phyloP scores from a whole-genome alignment of 2,329 filamentous ascomycete genomes.

The Colletotrichum orchidophilum region DNA sequence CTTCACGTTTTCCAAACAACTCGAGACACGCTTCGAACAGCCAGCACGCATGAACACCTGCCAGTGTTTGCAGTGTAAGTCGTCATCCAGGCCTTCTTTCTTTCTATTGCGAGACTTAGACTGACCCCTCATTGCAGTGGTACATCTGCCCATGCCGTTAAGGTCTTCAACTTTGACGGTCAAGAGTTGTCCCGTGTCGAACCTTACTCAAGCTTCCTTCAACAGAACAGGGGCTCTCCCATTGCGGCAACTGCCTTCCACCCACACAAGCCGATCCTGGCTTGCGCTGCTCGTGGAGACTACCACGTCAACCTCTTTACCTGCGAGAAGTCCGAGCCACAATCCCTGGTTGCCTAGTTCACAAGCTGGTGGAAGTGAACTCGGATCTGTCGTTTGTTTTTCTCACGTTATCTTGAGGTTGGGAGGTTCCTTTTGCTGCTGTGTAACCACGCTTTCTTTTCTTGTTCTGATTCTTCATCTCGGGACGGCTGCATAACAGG shows the following conservation, averaged over 20 bases:
- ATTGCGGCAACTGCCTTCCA: constrained; percentile 95
- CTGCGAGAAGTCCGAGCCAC: constrained; percentile 63
- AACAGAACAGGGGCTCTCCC: constrained; percentile 80
- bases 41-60: constrained; percentile 94
- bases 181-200: constrained; percentile 83
- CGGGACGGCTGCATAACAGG: constrained; percentile 20
- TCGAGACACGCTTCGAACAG: constrained; percentile 80
- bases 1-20: constrained; percentile 80
- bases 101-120: constrained; percentile 12
- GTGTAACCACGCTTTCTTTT: constrained; percentile 25
- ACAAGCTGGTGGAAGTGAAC: neutral
- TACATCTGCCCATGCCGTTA: constrained; percentile 86
- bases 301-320: constrained; percentile 90
- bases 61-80: constrained; percentile 94
- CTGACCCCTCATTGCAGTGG: constrained; percentile 67
- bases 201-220: constrained; percentile 88
- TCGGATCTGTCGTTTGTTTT: constrained; percentile 3
- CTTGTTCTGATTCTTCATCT: constrained; percentile 15
- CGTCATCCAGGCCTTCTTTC: neutral
- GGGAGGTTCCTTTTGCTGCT: constrained; percentile 4
- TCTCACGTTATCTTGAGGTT: neutral
- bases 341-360: constrained; percentile 27
- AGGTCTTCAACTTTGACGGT: constrained; percentile 90
- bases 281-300: constrained; percentile 86
- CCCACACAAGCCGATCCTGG: constrained; percentile 91